Evolutionary conservation across 2,329 filamentous ascomycete genomes (phyloP).

Genomic region (Chaetoscypha palmicola): DNA sequence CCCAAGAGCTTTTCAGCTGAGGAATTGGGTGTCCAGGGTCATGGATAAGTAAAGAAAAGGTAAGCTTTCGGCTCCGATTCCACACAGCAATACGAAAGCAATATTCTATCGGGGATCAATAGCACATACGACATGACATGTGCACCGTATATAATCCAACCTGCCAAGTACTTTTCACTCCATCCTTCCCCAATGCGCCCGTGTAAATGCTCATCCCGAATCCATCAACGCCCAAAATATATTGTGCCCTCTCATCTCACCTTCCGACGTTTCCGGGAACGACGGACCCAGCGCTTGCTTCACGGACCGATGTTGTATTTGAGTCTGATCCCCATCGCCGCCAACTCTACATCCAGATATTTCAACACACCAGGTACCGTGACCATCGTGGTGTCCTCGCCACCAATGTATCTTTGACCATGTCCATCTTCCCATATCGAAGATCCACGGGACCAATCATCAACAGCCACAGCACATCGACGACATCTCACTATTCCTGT

Average conservation of each 20-base stretch:
- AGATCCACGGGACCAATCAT: conserved; percentile 43
- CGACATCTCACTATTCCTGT: conserved; percentile 70
- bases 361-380: conserved; percentile 89
- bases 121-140: no score
- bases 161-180: neutral
- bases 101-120: neutral
- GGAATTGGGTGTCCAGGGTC: no score
- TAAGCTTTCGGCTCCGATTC: no score
- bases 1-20: no score
- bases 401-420: conserved; percentile 77
- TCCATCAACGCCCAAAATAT: neutral
- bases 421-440: conserved; percentile 92
- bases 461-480: conserved; percentile 53
- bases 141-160: no score
- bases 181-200: neutral
- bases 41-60: no score
- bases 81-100: no score
- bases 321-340: conserved; percentile 92
- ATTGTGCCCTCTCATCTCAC: neutral
- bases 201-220: neutral
- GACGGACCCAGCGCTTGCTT: no score
- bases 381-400: conserved; percentile 83
- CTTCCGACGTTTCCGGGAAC: neutral
- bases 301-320: conserved; percentile 68
- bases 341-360: conserved; percentile 89